Base-by-base conservation (phyloP, 768 basidiomycete genomes). In the Suillus alpinus region DNA sequence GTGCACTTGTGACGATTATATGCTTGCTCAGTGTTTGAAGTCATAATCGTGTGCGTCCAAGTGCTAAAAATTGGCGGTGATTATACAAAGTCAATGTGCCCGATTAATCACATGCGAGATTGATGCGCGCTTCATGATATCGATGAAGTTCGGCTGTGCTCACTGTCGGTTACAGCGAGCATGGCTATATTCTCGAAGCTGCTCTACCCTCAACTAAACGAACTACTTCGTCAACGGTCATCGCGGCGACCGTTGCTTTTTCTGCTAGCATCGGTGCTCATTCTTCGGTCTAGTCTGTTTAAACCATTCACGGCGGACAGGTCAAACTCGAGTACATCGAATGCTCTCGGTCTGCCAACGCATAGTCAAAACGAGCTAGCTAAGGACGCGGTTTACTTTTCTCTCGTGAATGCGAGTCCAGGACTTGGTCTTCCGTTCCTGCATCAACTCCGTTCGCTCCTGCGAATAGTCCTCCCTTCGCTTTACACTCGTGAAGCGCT, bases 361-460 rank as follows among this genome's bases (percentile, higher is more conserved):
- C 1, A 85, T 91, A 6, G 89, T 86, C 68, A 73, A 7, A 72
- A 78, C 13, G 75, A 83, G 39, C 82, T 91, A 63, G 72, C 70
- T 0, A 68, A 75, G 0, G 84, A 92, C 67, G 81, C 80, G 3
- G 75, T 72, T 13, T 77, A 81, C 67, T 95, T 95, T 66, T 88
- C 88, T 0, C 82, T 81, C 5, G 68, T 73, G 2, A 75, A 12
- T 62, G 63, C 10, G 65, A 74, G 61, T 20, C 52, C 26, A 44
- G 60, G 50, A 6, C 85, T 92, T 41, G 87, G 93, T 69, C 76
- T 79, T 51, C 75, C 81, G 0, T 94, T 92, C 69, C 72, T 92
- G 61, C 76, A 80, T 20, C 92, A 94, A 68, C 84, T 96, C 10
- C 74, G 83, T 16, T 84, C 91, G 2, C 85, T 96, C 56, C 73